Evolutionary conservation across 331 rosid species (phyloP).

Genomic region (Quercus lobata): DNA sequence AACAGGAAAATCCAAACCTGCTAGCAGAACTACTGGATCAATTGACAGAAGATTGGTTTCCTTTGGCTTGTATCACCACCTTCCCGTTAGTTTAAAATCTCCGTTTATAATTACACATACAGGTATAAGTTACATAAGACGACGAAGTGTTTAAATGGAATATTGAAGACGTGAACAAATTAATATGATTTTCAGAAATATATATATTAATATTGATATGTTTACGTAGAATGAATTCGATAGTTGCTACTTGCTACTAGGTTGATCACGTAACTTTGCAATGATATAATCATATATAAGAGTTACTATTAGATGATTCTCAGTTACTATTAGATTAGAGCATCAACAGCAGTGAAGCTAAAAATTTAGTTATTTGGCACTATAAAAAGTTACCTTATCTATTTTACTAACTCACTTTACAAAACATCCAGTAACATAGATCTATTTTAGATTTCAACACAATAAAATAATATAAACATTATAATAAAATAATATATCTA

Average conservation of each 20-base stretch:
- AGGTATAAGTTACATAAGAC: neutral
- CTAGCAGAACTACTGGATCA: neutral
- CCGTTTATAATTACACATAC: neutral
- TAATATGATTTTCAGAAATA: neutral
- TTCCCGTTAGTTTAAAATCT: neutral
- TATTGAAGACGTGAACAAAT: neutral
- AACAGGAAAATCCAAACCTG: neutral
- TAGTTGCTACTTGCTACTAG: neutral
- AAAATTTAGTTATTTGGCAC: too few relatives aligned
- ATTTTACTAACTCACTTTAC: too few relatives aligned
- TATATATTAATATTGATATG: neutral
- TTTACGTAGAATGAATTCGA: neutral
- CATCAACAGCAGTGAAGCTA: rapidly evolving
- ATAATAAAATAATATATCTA: too few relatives aligned
- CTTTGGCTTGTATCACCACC: neutral
- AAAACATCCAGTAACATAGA: rapidly evolving
- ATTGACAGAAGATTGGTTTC: neutral
- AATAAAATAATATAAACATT: too few relatives aligned
- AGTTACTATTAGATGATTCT: too few relatives aligned
- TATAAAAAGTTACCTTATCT: too few relatives aligned
- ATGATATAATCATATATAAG: neutral
- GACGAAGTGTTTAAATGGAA: neutral
- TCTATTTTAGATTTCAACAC: too few relatives aligned
- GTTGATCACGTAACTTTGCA: neutral
- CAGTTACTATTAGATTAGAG: neutral